Percentiles rank a stretch among this genome's conserved stretches.
Conservation (phyloP, 139 green algal genomes). For the Picochlorum sp. region DNA sequence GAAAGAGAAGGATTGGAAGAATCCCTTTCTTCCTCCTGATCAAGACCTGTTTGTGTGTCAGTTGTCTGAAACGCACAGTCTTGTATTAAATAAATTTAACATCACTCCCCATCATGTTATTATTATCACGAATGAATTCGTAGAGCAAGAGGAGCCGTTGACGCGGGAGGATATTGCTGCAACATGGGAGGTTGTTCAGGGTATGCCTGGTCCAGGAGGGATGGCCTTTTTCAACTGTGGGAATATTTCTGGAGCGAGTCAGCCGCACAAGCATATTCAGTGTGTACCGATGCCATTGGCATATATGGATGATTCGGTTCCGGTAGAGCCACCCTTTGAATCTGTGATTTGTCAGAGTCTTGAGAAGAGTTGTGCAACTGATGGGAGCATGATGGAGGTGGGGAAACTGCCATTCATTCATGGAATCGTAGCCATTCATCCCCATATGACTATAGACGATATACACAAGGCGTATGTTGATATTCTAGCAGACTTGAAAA, state of each 20-base stretch:
- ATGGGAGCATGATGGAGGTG: not conserved
- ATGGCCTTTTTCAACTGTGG: slow-evolving; percentile 82
- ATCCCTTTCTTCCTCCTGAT: slow-evolving; percentile 81
- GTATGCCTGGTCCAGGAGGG: slow-evolving; percentile 45
- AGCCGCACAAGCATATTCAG: slow-evolving; percentile 85
- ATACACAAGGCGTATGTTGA: not conserved
- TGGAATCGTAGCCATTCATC: too few relatives aligned
- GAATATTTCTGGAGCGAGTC: slow-evolving; percentile 52
- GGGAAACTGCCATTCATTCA: not conserved
- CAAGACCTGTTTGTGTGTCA: slow-evolving; percentile 56
- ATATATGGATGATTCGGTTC: not conserved
- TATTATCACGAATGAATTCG: slow-evolving; percentile 63
- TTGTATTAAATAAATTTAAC: slow-evolving; percentile 44
- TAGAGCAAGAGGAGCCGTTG: slow-evolving; percentile 57
- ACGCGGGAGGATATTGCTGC: slow-evolving; percentile 48
- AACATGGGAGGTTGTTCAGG: slow-evolving; percentile 39
- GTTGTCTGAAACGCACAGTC: slow-evolving; percentile 34
- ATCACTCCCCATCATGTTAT: slow-evolving; percentile 44
- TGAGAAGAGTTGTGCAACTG: not conserved
- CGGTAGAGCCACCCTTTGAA: slow-evolving; percentile 8
- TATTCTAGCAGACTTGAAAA: not conserved
- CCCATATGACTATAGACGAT: too few relatives aligned
- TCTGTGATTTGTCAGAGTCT: not conserved
- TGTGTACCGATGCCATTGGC: slow-evolving; percentile 40
- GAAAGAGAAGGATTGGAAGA: slow-evolving; percentile 27